Evolutionary conservation across 495 filamentous ascomycete genomes (phyloP), one percentile per base, ranked within the genome.

Genomic region (Podospora sp.): DNA sequence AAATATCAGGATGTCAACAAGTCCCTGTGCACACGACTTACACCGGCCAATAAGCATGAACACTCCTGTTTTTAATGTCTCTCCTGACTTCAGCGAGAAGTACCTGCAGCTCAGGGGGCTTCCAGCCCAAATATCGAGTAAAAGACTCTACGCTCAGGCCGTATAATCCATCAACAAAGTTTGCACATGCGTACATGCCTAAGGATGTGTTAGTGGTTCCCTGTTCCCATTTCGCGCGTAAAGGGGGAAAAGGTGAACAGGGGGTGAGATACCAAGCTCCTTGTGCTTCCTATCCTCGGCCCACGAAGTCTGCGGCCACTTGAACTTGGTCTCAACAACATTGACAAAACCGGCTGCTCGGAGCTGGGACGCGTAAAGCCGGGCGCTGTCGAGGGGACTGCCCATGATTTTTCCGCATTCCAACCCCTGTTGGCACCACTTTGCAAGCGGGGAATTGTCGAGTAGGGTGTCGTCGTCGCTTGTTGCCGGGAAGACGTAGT

Each of bases 1-100:
- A 52, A 12, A 3, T 52, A 4, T 12, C 16, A n/a, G n/a, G n/a
- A n/a, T n/a, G n/a, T 22, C 49, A 52, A 12, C 3, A 18, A 52
- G 49, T 5, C 49, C 49, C 49, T 52, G 49, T 3, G 14, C 4
- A 52, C 21, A n/a, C 18, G 40, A 65, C 63, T 65, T 40, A 65
- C 63, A 65, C 27, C 3, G 63, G 63, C 63, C 63, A 65, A 58
- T 65, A 65, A 16, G 63, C 29, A 58, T 65, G 63, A 36, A 65
- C 56, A 3, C 27, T 26, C 26, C 27, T 24, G 22, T 65, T 50
- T 2, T 25, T 27, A 6, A 65, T 20, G 26, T 65, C 63, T 11
- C 14, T 35, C 33, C 35, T 65, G 16, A 35, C 63, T 9, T 58
- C 24, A 22, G 53, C 52, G 18, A 24, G 22, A 21, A 65, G 24